Base-by-base conservation (phyloP, 2,329 filamentous ascomycete genomes). In the Stagonosporopsis chrysanthemi region DNA sequence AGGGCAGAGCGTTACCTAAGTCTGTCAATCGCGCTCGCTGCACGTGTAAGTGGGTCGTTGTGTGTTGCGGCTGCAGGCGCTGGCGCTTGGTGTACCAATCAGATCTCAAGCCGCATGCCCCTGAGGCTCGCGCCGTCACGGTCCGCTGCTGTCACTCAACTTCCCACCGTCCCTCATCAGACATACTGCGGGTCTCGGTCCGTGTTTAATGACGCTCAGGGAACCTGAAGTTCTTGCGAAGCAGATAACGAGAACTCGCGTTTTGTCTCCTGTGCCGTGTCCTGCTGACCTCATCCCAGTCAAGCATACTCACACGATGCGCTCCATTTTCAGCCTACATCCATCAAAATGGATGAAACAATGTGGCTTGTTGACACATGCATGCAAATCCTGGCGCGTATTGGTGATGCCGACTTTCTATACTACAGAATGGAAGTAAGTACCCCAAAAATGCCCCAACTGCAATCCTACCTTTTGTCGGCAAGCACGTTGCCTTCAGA, bases 41-140 rank as follows among this genome's bases (percentile, higher is more conserved):
- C 38, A 43, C 44, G 39, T 33, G 35, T 2, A 19, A 31, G 50
- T 54, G 35, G 26, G 47, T 17, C 26, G 44, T 26, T 42, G 9
- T 40, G 44, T 41, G 60, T 57, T 61, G 60, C 19, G 19, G 3
- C 23, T 29, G 22, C 36, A 17, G 12, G 14, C 4, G n/a, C n/a
- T n/a, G 56, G 52, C 52, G 60, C 36, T 56, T 54, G 48, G 41
- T 42, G 33, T 12, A 24, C 60, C 53, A 56, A 60, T 63, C 57
- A 55, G 15, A 5, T 41, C 12, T 33, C n/a, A 38, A 19, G n/a
- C 12, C 35, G n/a, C 15, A 19, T 52, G 47, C 56, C 55, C 43
- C 42, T 42, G 42, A 50, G 50, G 44, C 36, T 44, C 26, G 43
- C 52, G 43, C 52, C 35, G 36, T 36, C 12, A 33, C 35, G 44